Percentiles rank a stretch among this genome's conserved stretches.
Evolutionary conservation across 2,329 filamentous ascomycete species (phyloP).

Genomic region (Monosporascus sp.): DNA sequence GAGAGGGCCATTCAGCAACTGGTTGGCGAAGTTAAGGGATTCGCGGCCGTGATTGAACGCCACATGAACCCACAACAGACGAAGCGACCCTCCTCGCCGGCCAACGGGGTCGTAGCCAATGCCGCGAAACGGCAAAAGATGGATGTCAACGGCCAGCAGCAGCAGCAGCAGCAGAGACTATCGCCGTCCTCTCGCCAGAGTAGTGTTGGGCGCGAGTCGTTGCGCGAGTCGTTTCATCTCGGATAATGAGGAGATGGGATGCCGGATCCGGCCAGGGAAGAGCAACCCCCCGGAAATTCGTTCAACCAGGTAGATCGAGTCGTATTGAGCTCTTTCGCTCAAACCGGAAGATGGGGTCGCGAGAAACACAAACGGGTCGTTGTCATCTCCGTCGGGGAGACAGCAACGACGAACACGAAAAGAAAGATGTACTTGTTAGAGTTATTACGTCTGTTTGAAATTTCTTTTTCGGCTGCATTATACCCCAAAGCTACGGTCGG

Average conservation of each 20-base stretch:
- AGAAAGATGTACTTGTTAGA: neutral
- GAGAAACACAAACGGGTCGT: neutral
- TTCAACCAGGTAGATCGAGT: too few relatives aligned
- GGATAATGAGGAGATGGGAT: too few relatives aligned
- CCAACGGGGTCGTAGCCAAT: neutral
- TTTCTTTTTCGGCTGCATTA: neutral
- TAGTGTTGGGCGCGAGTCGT: neutral
- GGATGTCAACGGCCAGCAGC: neutral
- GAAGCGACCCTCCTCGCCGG: neutral
- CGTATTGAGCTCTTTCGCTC: too few relatives aligned
- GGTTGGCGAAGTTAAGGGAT: neutral
- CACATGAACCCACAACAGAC: neutral
- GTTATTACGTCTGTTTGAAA: constrained; percentile 1
- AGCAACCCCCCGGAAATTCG: too few relatives aligned
- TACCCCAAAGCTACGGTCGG: neutral
- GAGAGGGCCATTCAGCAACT: neutral
- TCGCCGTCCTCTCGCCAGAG: neutral
- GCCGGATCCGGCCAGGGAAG: too few relatives aligned
- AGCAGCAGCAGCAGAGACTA: neutral
- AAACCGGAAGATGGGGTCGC: neutral
- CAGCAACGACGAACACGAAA: neutral
- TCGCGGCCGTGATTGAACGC: neutral
- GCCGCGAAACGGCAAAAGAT: neutral
- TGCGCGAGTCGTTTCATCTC: neutral
- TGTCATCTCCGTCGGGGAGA: neutral